Evolutionary conservation across 2,329 filamentous ascomycete species (phyloP).

Genomic region (Aureobasidium lini): DNA sequence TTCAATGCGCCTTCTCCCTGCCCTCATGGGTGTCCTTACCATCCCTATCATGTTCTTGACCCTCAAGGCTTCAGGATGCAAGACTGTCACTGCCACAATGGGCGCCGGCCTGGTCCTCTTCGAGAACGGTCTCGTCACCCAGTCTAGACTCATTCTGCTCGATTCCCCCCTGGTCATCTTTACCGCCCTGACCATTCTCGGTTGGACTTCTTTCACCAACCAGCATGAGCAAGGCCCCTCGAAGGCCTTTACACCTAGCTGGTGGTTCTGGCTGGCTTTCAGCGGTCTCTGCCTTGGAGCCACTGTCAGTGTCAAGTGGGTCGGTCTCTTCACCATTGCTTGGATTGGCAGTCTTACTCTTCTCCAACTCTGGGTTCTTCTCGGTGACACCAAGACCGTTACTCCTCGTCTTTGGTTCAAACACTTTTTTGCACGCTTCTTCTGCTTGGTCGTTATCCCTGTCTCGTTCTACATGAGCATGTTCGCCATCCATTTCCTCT

Average conservation of each 20-base stretch:
- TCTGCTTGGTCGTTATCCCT: conserved; percentile 88
- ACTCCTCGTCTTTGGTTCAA: conserved; percentile 88
- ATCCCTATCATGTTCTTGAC: conserved; percentile 93
- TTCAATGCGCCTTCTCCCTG: conserved; percentile 90
- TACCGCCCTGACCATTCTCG: conserved; percentile 82
- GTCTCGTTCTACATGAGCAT: conserved; percentile 88
- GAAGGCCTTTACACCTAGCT: conserved; percentile 78
- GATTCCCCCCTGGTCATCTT: conserved; percentile 92
- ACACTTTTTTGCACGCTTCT: conserved; percentile 83
- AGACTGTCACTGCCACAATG: conserved; percentile 73
- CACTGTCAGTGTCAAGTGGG: conserved; percentile 96
- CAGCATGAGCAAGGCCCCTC: conserved; percentile 88
- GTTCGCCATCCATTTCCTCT: conserved; percentile 95
- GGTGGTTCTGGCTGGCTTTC: conserved; percentile 96
- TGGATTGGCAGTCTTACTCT: conserved; percentile 91
- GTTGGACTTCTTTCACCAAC: conserved; percentile 90
- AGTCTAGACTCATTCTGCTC: conserved; percentile 90
- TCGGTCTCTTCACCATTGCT: conserved; percentile 95
- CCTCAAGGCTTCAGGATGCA: conserved; percentile 82
- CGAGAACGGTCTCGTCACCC: conserved; percentile 90
- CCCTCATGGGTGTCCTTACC: conserved; percentile 77
- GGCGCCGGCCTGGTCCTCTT: conserved; percentile 86
- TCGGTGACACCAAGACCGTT: conserved; percentile 81
- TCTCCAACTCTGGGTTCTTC: conserved; percentile 88
- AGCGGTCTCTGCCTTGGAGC: conserved; percentile 83